These are phyloP conservation scores for Penicillium sp. DNA, from an alignment of 2,329 filamentous ascomycete genomes.

Conservation along the genomic window DNA sequence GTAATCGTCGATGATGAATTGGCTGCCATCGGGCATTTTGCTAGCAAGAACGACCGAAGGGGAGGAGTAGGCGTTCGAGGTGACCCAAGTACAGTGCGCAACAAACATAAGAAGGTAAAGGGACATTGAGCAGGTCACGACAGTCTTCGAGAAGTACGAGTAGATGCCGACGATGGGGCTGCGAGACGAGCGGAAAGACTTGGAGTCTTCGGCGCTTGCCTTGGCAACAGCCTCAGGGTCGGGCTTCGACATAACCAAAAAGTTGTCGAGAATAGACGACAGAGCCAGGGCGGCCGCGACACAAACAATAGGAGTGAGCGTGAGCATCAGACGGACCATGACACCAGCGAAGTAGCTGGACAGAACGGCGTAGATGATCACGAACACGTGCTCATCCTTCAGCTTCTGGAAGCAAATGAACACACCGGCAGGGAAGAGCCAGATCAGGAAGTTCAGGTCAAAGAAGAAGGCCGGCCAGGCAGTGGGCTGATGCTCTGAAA, in stretches of 20 bases:
- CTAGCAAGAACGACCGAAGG: slow-evolving; percentile 95
- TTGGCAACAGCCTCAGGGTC: slow-evolving; percentile 44
- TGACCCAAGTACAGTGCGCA: slow-evolving; percentile 98
- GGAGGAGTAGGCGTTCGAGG: slow-evolving; percentile 97
- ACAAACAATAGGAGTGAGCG: slow-evolving; percentile 92
- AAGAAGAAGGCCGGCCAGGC: slow-evolving; percentile 99
- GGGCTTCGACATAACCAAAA: slow-evolving; percentile 67
- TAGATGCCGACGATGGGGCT: slow-evolving; percentile 81
- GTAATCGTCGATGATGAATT: slow-evolving; percentile 99
- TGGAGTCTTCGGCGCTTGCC: slow-evolving; percentile 35
- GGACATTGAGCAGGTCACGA: slow-evolving; percentile 70
- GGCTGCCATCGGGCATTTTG: slow-evolving; percentile 85
- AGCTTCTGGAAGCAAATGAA: slow-evolving; percentile 97
- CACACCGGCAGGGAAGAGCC: slow-evolving; percentile 97
- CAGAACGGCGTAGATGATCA: slow-evolving; percentile 95
- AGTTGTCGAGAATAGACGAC: slow-evolving; percentile 85
- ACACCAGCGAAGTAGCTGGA: slow-evolving; percentile 98
- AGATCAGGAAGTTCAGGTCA: slow-evolving; percentile 95
- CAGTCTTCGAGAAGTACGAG: slow-evolving; percentile 70
- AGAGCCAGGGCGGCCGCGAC: slow-evolving; percentile 86
- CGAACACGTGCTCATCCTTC: slow-evolving; percentile 93
- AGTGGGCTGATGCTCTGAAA: slow-evolving; percentile 97
- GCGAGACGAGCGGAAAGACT: slow-evolving; percentile 64
- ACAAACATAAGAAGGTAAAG: slow-evolving; percentile 91
- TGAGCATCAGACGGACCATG: slow-evolving; percentile 99